A percentile compares a stretch with the other conserved stretches of the same genome.
These are phyloP conservation scores for Theileria parva DNA, from an alignment of 169 alveolate genomes.

Conservation along the genomic window DNA sequence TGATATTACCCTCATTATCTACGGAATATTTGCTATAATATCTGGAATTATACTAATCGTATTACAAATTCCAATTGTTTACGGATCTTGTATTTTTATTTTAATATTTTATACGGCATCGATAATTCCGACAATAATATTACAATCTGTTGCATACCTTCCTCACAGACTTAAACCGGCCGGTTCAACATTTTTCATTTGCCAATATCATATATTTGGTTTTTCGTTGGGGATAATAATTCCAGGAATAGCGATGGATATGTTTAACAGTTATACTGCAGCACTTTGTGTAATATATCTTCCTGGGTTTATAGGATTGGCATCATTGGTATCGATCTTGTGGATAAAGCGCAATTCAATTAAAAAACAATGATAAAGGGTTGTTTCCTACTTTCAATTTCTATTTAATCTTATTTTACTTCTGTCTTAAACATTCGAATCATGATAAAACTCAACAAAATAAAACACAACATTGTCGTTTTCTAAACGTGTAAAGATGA, in stretches of 20 bases:
- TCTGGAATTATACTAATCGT: conserved; percentile 22
- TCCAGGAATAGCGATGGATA: conserved; percentile 56
- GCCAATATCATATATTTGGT: conserved; percentile 59
- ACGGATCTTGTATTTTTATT: conserved; percentile 20
- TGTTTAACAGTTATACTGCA: conserved; percentile 5
- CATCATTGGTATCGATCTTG: background rate
- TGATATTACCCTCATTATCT: conserved; percentile 17
- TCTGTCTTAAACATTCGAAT: background rate
- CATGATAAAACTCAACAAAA: too few species aligned
- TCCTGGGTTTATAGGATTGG: conserved; percentile 19
- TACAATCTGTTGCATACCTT: conserved; percentile 27
- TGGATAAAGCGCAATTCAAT: background rate
- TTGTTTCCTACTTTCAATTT: background rate
- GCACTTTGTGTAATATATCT: conserved; percentile 12
- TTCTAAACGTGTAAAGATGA: too few species aligned
- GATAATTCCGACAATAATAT: conserved; percentile 49
- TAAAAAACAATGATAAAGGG: background rate
- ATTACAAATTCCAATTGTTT: conserved; percentile 14
- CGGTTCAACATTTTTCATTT: conserved; percentile 55
- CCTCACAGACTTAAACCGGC: conserved; percentile 43
- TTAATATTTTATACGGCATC: conserved; percentile 58
- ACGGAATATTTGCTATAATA: conserved; percentile 58
- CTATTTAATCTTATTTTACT: background rate
- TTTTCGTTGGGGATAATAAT: conserved; percentile 39
- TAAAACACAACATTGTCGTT: background rate